phyloP scores from a whole-genome alignment of 306 rosid species.

The Gleditsia sinensis region DNA sequence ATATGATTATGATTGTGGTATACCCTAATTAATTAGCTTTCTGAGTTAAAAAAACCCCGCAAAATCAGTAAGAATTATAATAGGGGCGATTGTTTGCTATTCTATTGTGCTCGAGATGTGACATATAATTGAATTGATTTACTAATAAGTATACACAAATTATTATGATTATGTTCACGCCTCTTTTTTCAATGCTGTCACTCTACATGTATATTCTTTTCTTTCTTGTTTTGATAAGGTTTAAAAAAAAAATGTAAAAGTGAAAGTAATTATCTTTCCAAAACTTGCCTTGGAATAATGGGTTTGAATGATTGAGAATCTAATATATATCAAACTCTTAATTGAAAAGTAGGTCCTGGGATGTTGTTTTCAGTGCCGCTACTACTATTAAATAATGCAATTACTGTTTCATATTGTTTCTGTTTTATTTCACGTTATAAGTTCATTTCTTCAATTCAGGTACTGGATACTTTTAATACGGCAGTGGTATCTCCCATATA shows the following conservation, averaged over 20 bases:
- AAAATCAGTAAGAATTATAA: too few species aligned
- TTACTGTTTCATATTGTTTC: not conserved
- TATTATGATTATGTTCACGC: slow-evolving; percentile 9
- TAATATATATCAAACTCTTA: not conserved
- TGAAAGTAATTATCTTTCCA: not conserved
- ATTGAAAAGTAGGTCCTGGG: too few species aligned
- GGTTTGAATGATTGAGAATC: slow-evolving; percentile 3
- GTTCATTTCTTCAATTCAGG: slow-evolving; percentile 51
- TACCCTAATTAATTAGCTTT: too few species aligned
- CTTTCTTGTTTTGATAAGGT: slow-evolving; percentile 22
- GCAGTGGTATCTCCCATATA: too few species aligned
- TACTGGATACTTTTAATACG: slow-evolving; percentile 71
- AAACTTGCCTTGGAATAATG: slow-evolving; percentile 5
- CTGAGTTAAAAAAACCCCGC: too few species aligned
- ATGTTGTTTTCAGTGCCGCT: not conserved
- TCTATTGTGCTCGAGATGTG: too few species aligned
- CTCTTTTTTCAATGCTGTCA: not conserved
- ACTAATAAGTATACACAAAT: too few species aligned
- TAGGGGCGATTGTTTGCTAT: too few species aligned
- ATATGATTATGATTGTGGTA: too few species aligned
- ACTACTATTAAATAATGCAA: not conserved
- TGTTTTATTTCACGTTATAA: slow-evolving; percentile 4
- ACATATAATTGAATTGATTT: too few species aligned
- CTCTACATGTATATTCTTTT: not conserved
- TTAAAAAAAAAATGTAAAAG: too few species aligned